Base-by-base conservation (phyloP, 2,329 filamentous ascomycete genomes). In the Bipolaris cookei region DNA sequence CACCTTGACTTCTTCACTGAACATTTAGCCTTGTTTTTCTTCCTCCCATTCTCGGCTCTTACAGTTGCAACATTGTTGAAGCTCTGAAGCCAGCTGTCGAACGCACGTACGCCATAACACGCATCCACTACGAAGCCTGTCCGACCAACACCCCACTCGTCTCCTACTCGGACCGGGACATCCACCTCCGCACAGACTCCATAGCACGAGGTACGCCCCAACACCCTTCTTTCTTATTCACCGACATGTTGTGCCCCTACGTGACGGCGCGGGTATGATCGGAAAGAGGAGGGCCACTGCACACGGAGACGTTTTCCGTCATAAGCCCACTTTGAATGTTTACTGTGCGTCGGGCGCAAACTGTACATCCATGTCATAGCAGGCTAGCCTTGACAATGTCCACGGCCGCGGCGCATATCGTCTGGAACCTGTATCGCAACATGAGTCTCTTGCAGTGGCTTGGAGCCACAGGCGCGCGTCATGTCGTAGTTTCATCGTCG, bases 381-480 rank as follows among this genome's bases (percentile, higher is more conserved):
- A 64, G 65, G 56, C 62, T 60, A 65, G 65, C 50, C 34, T 65
- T 68, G 54, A 42, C 35, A 53, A 28, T 51, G 54, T 56, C 65
- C 67, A 69, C 67, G 67, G 67, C 67, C 67, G 67, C 67, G 65
- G 65, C 54, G 59, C 42, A 48, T 34, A 16, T 59, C 52, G 58
- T 35, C 41, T 60, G 39, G 51, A 47, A 58, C 42, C 55, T 52
- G 30, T 51, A 34, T 57, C 50, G 34, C 55, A 38, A 42, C 43
- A 41, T 61, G 61, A 65, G 58, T 61, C 61, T 67, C 60, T 59
- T 58, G 43, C 51, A 20, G 32, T 35, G 32, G 41, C 41, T 34
- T 35, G 23, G 49, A 38, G 25, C 54, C 49, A 28, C 37, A 56
- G 32, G 14, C 37, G 37, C 49, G 39, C 43, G 28, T 43, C 43